A percentile compares a stretch with the other conserved stretches of the same genome.
Evolutionary conservation across 1,284 basidiomycete species (phyloP).

Genomic region (Vanrija sp.): DNA sequence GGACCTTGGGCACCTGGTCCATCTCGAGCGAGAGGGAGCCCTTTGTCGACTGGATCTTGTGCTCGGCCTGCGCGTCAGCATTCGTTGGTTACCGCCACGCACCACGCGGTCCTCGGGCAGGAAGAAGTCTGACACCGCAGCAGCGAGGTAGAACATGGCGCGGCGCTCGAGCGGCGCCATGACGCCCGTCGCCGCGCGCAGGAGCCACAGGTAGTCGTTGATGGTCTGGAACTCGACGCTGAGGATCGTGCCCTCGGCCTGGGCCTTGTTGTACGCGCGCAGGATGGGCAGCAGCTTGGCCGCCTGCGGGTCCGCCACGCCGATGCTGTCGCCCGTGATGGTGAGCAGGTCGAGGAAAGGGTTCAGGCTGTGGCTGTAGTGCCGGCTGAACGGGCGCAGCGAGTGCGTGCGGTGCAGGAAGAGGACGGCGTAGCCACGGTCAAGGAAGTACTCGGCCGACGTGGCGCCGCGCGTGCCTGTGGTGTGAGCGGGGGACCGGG

Average conservation of each 20-base stretch:
- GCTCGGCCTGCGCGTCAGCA: constrained; percentile 65
- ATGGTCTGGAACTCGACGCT: constrained; percentile 90
- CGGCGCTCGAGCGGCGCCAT: constrained; percentile 61
- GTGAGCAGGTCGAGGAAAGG: constrained; percentile 96
- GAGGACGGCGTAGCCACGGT: constrained; percentile 89
- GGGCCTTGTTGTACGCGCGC: constrained; percentile 74
- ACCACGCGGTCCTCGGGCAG: constrained; percentile 85
- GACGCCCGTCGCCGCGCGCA: constrained; percentile 67
- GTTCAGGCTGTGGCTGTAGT: constrained; percentile 96
- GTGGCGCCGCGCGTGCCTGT: constrained; percentile 91
- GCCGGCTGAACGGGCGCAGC: constrained; percentile 90
- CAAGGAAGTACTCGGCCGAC: constrained; percentile 95
- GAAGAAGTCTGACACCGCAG: constrained; percentile 97
- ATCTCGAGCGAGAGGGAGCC: constrained; percentile 90
- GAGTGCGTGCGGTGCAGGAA: constrained; percentile 98
- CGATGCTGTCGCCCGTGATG: constrained; percentile 47
- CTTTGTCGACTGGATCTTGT: constrained; percentile 96
- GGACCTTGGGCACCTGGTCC: constrained; percentile 97
- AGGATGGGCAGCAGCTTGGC: constrained; percentile 67
- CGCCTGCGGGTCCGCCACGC: constrained; percentile 63
- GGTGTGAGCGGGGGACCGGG: neutral
- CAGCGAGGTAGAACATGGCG: constrained; percentile 93
- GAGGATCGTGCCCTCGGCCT: constrained; percentile 67
- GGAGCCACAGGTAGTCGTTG: constrained; percentile 91
- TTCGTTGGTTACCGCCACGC: constrained; percentile 37